Conservation (phyloP, 2,329 filamentous ascomycete genomes). For the Coniochaeta sp. region DNA sequence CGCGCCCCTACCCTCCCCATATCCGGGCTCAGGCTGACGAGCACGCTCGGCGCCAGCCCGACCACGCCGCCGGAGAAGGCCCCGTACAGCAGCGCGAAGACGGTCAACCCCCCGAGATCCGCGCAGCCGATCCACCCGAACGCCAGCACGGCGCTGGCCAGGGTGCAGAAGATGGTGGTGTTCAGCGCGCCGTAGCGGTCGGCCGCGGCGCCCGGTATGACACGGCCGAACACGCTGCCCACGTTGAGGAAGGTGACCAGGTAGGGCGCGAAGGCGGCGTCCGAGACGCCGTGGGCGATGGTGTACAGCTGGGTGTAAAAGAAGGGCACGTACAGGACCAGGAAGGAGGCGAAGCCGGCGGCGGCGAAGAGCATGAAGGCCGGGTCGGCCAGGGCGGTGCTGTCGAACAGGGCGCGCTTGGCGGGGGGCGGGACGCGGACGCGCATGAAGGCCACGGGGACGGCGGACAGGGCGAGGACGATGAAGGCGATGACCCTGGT, state of each 20-base stretch:
- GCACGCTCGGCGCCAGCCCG: conserved; percentile 31
- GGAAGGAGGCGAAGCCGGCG: conserved; percentile 30
- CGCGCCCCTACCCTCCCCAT: conserved; percentile 27
- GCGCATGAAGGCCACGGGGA: conserved; percentile 31
- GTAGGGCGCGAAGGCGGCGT: conserved; percentile 26
- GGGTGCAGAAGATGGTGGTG: conserved; percentile 23
- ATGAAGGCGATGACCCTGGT: conserved; percentile 44
- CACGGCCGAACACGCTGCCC: conserved; percentile 35
- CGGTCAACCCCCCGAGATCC: conserved; percentile 25
- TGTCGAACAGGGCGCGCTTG: conserved; percentile 18
- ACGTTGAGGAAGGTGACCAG: conserved; percentile 34
- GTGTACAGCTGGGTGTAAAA: conserved; percentile 37
- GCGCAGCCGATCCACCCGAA: conserved; percentile 32
- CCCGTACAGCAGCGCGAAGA: conserved; percentile 36
- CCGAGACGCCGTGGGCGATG: conserved; percentile 29
- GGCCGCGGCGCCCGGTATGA: conserved; percentile 35
- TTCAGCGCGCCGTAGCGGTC: conserved; percentile 33
- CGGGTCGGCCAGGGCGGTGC: conserved; percentile 25
- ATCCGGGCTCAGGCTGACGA: conserved; percentile 27
- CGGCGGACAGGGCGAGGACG: conserved; percentile 27
- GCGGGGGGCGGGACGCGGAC: conserved; percentile 21
- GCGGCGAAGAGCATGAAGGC: conserved; percentile 28
- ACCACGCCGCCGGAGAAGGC: conserved; percentile 36
- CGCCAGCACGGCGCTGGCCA: conserved; percentile 24
- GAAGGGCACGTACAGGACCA: conserved; percentile 40